These are phyloP conservation scores for Lasiodiplodia hormozganensis DNA, from an alignment of 2,329 filamentous ascomycete species.

Conservation along the genomic window DNA sequence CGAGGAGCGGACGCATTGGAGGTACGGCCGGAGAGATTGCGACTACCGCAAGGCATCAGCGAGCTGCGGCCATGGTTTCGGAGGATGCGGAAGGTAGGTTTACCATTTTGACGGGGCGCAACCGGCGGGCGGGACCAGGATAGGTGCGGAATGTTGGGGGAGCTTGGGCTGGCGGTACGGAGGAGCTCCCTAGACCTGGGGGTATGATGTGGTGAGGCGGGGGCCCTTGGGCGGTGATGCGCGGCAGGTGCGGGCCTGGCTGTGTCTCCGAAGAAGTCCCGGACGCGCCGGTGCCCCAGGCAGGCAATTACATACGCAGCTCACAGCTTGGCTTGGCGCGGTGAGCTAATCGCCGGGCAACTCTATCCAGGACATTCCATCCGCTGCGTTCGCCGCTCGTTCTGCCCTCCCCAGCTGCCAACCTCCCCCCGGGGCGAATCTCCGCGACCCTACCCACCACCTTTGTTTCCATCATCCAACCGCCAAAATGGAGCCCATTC, in stretches of 20 bases:
- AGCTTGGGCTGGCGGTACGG: constrained; percentile 24
- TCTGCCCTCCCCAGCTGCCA: constrained; percentile 5
- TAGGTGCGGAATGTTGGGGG: constrained; percentile 2
- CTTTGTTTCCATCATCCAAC: neutral
- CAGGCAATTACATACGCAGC: constrained; percentile 2
- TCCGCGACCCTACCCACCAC: neutral
- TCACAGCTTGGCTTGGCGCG: constrained; percentile 17
- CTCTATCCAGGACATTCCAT: constrained; percentile 25
- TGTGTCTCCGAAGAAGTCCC: constrained; percentile 4
- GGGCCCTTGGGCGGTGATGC: constrained; percentile 29
- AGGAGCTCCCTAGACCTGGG: constrained; percentile 24
- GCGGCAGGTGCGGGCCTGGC: constrained; percentile 6
- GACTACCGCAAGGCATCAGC: constrained; percentile 63
- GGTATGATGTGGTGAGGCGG: constrained; percentile 28
- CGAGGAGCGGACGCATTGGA: constrained; percentile 93
- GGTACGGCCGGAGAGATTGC: constrained; percentile 95
- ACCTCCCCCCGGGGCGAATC: neutral
- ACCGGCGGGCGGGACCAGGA: constrained; percentile 6
- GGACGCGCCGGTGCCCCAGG: constrained; percentile 8
- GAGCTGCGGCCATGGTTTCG: neutral
- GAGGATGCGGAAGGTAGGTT: neutral
- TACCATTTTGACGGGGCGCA: constrained; percentile 24
- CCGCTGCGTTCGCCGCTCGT: constrained; percentile 16
- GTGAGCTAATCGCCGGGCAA: constrained; percentile 26
- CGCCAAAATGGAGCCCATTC: constrained; percentile 24